Conservation (phyloP, 2,329 filamentous ascomycete genomes). For the Cryphonectria radicalis region DNA sequence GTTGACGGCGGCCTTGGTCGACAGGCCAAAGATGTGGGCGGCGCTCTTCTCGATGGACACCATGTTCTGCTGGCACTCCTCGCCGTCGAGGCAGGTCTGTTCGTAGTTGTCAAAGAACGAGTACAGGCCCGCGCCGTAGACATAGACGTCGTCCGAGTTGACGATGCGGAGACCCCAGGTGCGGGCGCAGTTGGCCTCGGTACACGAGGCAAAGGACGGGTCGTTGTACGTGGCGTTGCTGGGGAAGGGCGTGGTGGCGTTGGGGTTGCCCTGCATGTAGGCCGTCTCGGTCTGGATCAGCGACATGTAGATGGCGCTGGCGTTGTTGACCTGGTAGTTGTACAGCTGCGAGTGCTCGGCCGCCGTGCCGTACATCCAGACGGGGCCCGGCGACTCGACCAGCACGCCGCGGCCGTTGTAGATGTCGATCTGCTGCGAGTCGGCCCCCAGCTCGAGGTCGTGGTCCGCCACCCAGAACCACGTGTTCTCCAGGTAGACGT, state of each 20-base stretch:
- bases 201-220: slow-evolving; percentile 70
- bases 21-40: slow-evolving; percentile 69
- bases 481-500: slow-evolving; percentile 81
- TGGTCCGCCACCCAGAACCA: slow-evolving; percentile 94
- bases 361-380: slow-evolving; percentile 82
- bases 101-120: slow-evolving; percentile 84
- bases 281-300: slow-evolving; percentile 90
- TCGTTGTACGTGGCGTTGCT: slow-evolving; percentile 63
- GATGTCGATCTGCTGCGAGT: slow-evolving; percentile 72
- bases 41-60: slow-evolving; percentile 69
- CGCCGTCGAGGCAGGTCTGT: slow-evolving; percentile 68
- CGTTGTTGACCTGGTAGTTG: slow-evolving; percentile 84
- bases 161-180: slow-evolving; percentile 76
- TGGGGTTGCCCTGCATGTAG: slow-evolving; percentile 84
- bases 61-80: slow-evolving; percentile 80
- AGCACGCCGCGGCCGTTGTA: slow-evolving; percentile 86
- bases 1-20: slow-evolving; percentile 74
- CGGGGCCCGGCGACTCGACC: slow-evolving; percentile 76
- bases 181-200: slow-evolving; percentile 64
- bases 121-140: slow-evolving; percentile 78
- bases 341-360: slow-evolving; percentile 70
- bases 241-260: slow-evolving; percentile 68
- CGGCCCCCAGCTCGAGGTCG: slow-evolving; percentile 75
- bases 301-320: slow-evolving; percentile 79
- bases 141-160: slow-evolving; percentile 67